Evolutionary conservation across 768 basidiomycete genomes (phyloP), one percentile per base, ranked within the genome.

Genomic region (Podaxis sp.): DNA sequence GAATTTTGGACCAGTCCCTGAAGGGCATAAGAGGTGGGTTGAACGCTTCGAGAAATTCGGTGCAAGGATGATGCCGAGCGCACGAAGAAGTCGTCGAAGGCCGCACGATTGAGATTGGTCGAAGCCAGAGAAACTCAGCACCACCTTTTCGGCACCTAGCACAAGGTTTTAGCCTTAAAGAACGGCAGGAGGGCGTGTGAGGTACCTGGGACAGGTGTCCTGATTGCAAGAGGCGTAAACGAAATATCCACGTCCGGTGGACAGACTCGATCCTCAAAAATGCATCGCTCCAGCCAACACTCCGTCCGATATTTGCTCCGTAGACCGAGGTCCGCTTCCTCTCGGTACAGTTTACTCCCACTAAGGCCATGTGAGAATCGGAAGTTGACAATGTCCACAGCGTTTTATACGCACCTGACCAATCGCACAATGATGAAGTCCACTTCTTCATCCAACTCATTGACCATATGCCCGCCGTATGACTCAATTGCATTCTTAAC

Each of bases 261-360:
- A 67, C 89, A 88, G 54, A 96, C 73, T n/a, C 82, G 79, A 48
- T 91, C 88, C 60, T 88, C 85, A 57, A 83, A 88, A 13, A 93
- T 81, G 66, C 91, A 96, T 47, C 83, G 83, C 71, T 98, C 95
- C 1, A 98, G 77, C 95, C 95, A 98, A 69, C 92, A 95, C 71
- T 97, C 95, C 0, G 95, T 96, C 47, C 94, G 83, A 67, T 86
- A 92, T 65, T 85, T 87, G 2, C 65, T 57, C 50, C 82, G 78
- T 63, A 77, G 66, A 0, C 37, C 10, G 5, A 74, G 71, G 56
- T 86, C 84, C 4, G 71, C 68, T 68, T 91, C 89, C 35, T 81
- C 79, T 2, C 72, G 74, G 64, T 79, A 90, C n/a, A 90, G 63
- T 63, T 84, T 84, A 65, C 87, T 90, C 27, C 89, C 90, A 66